phyloP scores from a whole-genome alignment of 1,139 yeast genomes.

The Debaryomyces sp. region DNA sequence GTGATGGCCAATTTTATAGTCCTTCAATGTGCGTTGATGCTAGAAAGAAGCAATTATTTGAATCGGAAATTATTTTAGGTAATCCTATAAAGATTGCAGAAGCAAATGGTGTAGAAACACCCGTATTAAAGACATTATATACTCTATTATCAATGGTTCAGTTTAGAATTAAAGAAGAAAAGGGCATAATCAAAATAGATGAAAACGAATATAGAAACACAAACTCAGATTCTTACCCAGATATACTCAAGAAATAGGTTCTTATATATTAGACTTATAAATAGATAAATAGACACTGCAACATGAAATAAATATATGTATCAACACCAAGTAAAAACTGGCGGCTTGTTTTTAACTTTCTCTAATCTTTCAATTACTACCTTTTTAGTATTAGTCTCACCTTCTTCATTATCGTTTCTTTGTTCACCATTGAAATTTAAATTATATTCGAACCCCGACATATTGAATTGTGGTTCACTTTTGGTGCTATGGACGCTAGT shows the following conservation, averaged over 20 bases:
- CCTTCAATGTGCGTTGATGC: conserved; percentile 79
- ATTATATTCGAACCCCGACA: conserved; percentile 29
- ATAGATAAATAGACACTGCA: neutral
- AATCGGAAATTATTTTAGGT: conserved; percentile 71
- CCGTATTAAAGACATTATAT: conserved; percentile 59
- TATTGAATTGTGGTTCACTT: conserved; percentile 8
- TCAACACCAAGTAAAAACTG: conserved; percentile 73
- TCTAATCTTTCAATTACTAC: conserved; percentile 68
- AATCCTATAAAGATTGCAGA: conserved; percentile 67
- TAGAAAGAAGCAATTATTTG: conserved; percentile 69
- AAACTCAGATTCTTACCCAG: conserved; percentile 34
- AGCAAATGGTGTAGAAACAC: conserved; percentile 56
- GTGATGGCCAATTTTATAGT: conserved; percentile 64
- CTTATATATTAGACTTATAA: neutral
- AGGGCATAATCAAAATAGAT: conserved; percentile 43
- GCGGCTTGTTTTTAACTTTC: conserved; percentile 57
- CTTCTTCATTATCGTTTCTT: conserved; percentile 16
- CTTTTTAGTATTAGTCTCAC: conserved; percentile 30
- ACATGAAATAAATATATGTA: neutral
- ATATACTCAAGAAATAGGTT: neutral
- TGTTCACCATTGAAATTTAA: conserved; percentile 11
- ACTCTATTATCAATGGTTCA: conserved; percentile 61
- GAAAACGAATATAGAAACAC: conserved; percentile 27
- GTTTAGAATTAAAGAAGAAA: conserved; percentile 56
- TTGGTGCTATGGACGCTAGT: conserved; percentile 4